Evolutionary conservation across 129 eudicot genomes (phyloP), one percentile per base, ranked within the genome.

Genomic region (Solidago caesia): DNA sequence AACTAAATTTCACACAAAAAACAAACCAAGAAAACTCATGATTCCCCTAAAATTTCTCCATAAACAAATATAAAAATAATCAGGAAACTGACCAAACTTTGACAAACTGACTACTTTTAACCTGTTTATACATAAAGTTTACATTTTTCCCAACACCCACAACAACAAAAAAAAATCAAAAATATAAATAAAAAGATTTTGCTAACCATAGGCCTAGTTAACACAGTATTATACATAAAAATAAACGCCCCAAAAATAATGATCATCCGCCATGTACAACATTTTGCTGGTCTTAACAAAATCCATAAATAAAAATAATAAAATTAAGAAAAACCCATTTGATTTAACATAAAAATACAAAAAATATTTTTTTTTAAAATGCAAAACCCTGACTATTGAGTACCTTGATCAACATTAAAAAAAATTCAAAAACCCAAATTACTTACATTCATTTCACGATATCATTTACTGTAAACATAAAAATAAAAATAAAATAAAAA

Each of bases 1-100:
- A 78, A 71, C 80, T 57, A 56, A 67, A 76, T 67, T 76, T 68
- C 49, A 67, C 79, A 79, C 42, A 71, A 51, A 71, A 39, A 78
- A 69, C 56, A 79, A 44, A 66, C 74, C 44, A 64, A 56, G 41
- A 53, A 51, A 53, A 9, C n/a, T 46, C 55, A 71, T 26, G 81
- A 68, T 77, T 43, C 81, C 70, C 53, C 16, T 63, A 69, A 68
- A 56, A 77, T 11, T 53, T 57, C 51, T 43, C 68, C 49, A 68
- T 57, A 72, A 43, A 15, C 57, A 73, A 59, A 56, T 71, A 33
- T 49, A 11, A n/a, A 72, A 16, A 10, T 26, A 27, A 41, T 63
- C 64, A 52, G 49, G 63, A 71, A 70, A 71, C 51, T 43, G 43
- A 57, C 45, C 70, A 13, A 74, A 46, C 46, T 46, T 62, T 61